Percentiles rank a stretch among this genome's conserved stretches.
Evolutionary conservation across 2,329 filamentous ascomycete genomes (phyloP).

Genomic region (Dothideomycetes sp.): DNA sequence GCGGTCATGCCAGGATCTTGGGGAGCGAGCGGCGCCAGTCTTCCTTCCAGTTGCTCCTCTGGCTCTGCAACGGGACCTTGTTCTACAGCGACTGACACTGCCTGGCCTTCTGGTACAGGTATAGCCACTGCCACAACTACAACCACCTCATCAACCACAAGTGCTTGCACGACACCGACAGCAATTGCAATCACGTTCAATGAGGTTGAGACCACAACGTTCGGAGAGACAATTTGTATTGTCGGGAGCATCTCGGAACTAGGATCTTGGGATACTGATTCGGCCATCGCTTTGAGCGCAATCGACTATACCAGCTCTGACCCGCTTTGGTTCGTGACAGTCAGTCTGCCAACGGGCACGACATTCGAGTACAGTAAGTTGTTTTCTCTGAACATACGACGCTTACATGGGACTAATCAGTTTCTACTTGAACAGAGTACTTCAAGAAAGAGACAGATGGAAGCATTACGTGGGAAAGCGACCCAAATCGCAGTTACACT

Average conservation of each 20-base stretch:
- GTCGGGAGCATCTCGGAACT: conserved; percentile 48
- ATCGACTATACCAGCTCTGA: conserved; percentile 47
- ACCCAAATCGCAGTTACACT: conserved; percentile 34
- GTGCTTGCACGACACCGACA: conserved; percentile 18
- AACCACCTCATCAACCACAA: conserved; percentile 15
- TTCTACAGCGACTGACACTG: conserved; percentile 18
- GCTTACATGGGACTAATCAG: too few relatives aligned
- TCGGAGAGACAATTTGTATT: conserved; percentile 55
- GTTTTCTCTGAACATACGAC: too few relatives aligned
- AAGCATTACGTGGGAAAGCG: conserved; percentile 52
- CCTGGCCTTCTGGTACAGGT: conserved; percentile 14
- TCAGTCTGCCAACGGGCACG: conserved; percentile 46
- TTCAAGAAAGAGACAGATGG: conserved; percentile 48
- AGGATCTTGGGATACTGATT: conserved; percentile 46
- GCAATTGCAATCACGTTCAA: conserved; percentile 49
- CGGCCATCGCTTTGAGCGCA: conserved; percentile 48
- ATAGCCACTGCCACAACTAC: conserved; percentile 20
- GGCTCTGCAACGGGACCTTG: conserved; percentile 18
- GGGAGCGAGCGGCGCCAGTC: conserved; percentile 29
- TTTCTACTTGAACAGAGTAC: conserved; percentile 45
- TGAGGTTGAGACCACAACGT: conserved; percentile 44
- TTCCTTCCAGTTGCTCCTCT: conserved; percentile 15
- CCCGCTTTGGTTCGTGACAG: conserved; percentile 49
- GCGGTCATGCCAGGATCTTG: conserved; percentile 47
- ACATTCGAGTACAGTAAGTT: conserved; percentile 41